Percentiles rank a stretch among this genome's conserved stretches.
phyloP scores from a whole-genome alignment of 78 protist species.

The Protostelium mycophagum region DNA sequence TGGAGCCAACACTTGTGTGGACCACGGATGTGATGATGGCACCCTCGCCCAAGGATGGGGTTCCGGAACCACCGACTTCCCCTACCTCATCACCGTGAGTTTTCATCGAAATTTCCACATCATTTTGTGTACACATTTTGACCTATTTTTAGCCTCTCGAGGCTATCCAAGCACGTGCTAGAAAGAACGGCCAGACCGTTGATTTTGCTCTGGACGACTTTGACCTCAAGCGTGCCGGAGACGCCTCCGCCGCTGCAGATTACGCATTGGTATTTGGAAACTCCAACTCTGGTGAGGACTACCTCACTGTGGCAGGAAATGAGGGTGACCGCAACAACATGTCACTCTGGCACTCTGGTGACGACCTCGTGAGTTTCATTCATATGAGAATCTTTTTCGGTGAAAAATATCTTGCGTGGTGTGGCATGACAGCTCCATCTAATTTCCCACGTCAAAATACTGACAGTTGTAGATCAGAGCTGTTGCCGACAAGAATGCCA shows the following conservation, averaged over 20 bases:
- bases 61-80: neutral
- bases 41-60: slow-evolving; percentile 1
- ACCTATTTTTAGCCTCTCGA: neutral
- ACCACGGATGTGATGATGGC: neutral
- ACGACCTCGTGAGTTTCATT: neutral
- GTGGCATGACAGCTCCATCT: too few species aligned
- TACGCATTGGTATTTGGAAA: neutral
- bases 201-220: neutral
- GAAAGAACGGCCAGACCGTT: neutral
- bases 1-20: neutral
- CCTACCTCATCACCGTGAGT: slow-evolving; percentile 2
- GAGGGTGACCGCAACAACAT: neutral
- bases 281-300: neutral
- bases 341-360: neutral
- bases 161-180: neutral
- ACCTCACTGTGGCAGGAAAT: neutral
- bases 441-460: neutral
- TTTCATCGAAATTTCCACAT: neutral
- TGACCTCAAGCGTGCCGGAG: neutral
- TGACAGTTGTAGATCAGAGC: neutral
- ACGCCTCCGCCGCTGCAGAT: neutral
- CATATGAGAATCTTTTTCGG: too few species aligned
- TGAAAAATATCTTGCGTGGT: too few species aligned
- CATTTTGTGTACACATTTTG: too few species aligned
- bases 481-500: neutral